A percentile compares a stretch with the other conserved stretches of the same genome.
These are phyloP conservation scores for Talaromyces sp. DNA, from an alignment of 2,329 filamentous ascomycete genomes.

Conservation along the genomic window DNA sequence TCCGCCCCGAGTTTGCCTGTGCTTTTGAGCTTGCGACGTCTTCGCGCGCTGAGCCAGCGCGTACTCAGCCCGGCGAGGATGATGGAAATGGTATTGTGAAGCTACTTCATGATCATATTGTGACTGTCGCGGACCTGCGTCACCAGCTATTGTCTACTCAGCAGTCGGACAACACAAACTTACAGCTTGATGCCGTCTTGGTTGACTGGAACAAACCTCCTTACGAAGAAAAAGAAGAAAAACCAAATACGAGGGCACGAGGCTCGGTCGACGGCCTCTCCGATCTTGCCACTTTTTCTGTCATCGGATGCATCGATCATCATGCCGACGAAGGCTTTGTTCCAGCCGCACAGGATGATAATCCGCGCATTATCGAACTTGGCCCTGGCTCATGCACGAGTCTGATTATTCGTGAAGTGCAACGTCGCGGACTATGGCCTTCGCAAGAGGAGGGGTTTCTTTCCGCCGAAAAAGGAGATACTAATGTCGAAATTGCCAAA, in stretches of 20 bases:
- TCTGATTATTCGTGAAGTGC: constrained; percentile 47
- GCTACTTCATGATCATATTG: constrained; percentile 27
- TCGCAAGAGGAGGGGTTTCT: constrained; percentile 3
- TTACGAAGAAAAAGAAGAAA: constrained; percentile 26
- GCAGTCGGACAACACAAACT: constrained; percentile 13
- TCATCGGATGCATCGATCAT: constrained; percentile 56
- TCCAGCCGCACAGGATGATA: constrained; percentile 29
- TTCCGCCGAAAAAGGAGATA: not conserved
- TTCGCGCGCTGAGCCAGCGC: constrained; percentile 2
- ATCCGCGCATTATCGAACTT: constrained; percentile 49
- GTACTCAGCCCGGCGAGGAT: not conserved
- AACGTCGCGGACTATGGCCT: constrained; percentile 40
- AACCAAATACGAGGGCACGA: constrained; percentile 17
- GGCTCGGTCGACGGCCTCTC: constrained; percentile 46
- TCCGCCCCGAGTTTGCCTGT: constrained; percentile 55
- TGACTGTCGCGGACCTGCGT: constrained; percentile 36
- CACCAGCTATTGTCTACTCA: constrained; percentile 12
- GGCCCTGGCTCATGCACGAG: constrained; percentile 55
- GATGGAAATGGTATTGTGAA: constrained; percentile 17
- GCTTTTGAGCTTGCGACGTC: constrained; percentile 47
- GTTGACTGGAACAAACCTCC: constrained; percentile 44
- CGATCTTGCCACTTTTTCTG: constrained; percentile 28
- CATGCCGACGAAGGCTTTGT: constrained; percentile 55
- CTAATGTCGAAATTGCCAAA: constrained; percentile 25
- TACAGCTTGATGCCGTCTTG: constrained; percentile 16